Conservation (phyloP, 164 flowering plant genomes). For the Brasenia schreberi region DNA sequence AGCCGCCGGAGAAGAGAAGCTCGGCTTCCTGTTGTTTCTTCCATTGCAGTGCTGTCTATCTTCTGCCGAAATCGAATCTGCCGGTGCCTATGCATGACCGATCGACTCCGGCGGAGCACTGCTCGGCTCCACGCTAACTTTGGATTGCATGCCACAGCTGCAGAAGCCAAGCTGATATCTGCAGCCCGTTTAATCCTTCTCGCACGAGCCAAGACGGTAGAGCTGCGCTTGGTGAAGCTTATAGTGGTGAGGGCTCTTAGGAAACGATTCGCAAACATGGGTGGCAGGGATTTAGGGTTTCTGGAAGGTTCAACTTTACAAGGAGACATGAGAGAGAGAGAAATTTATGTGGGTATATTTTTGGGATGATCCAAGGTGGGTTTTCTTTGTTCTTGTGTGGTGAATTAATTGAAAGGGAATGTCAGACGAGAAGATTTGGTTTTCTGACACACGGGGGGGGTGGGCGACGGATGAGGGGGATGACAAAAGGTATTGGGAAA, state of each 20-base stretch:
- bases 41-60: not conserved
- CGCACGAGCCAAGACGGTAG: conserved; percentile 5
- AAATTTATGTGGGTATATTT: not conserved
- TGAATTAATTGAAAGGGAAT: too few species aligned
- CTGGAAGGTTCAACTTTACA: not conserved
- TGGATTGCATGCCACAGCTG: conserved; percentile 21
- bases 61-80: conserved; percentile 1
- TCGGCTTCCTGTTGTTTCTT: conserved; percentile 3
- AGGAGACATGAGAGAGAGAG: not conserved
- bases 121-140: conserved; percentile 42
- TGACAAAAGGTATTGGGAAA: not conserved
- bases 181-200: conserved; percentile 32
- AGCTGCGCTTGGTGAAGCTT: conserved; percentile 2
- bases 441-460: not conserved
- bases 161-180: conserved; percentile 33
- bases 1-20: conserved; percentile 22
- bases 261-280: conserved; percentile 25
- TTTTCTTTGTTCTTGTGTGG: not conserved
- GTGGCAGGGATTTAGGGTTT: conserved; percentile 11
- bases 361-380: not conserved
- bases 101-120: conserved; percentile 15
- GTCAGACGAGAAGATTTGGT: not conserved
- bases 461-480: not conserved
- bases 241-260: conserved; percentile 19
- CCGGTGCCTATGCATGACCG: not conserved